Evolutionary conservation across 805 yeast genomes (phyloP), one percentile per base, ranked within the genome.

Genomic region (Metschnikowia henanensis): DNA sequence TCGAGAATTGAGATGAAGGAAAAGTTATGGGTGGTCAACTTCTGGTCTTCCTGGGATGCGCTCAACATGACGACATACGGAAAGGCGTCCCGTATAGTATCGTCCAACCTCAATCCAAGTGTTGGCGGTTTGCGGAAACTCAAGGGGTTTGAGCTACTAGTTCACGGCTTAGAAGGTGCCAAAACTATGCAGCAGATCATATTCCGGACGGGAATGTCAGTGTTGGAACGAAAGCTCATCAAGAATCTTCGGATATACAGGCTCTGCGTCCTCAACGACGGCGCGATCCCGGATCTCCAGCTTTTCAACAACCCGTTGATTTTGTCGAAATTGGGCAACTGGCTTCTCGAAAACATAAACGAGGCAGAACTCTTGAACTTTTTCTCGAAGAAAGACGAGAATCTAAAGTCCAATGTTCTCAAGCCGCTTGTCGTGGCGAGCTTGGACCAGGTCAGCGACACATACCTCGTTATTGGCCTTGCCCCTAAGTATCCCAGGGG

Each of bases 281-380:
- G 75, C 2, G 50, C 73, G 5, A 66, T 90, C 1, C 94, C 95
- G 4, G 94, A 88, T 56, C 69, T 88, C 21, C 78, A 74, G 22
- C 66, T 87, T 39, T 92, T 89, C 64, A 77, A 77, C 53, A 95
- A 94, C 62, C 99, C 99, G 3, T 66, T 94, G 46, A 87, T 95
- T 35, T 65, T 95, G 35, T 70, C 88, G 30, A 79, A 95, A 53
- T 70, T 94, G 20, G 98, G 97, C 0, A 78, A 81, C 46, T 95
- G 99, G 99, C 72, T 94, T 4, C 68, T 89, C 35, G 98, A 95
- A 59, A 84, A 89, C 47, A 84, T 92, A 54, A 84, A 95, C 4
- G 97, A 90, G 59, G 66, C 84, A 15, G 91, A 86, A 49, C 63
- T 71, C 37, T 43, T 50, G 42, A 54, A 62, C 43, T 47, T 37